phyloP scores from a whole-genome alignment of 225 moss, liverwort and hornwort species.

The Pseudisothecium myosuroides region DNA sequence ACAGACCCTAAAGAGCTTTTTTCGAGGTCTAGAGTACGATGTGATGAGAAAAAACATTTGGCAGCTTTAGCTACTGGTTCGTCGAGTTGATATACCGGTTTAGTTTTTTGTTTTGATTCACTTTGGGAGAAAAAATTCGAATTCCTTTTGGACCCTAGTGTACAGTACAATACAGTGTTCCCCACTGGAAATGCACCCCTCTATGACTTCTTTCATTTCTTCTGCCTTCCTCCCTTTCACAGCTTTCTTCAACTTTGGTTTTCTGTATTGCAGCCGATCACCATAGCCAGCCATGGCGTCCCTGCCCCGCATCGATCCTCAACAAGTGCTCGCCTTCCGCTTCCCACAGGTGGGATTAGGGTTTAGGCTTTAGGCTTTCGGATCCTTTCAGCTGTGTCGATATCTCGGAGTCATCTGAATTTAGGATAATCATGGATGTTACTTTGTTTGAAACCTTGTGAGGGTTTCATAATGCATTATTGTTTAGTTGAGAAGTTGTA shows the following conservation, averaged over 20 bases:
- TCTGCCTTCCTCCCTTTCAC: not conserved
- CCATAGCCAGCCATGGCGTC: not conserved
- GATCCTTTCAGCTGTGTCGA: not conserved
- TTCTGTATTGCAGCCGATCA: not conserved
- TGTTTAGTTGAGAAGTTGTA: not conserved
- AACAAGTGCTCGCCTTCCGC: not conserved
- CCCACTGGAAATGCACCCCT: too few species aligned
- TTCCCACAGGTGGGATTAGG: not conserved
- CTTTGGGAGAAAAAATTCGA: too few species aligned
- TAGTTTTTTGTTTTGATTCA: too few species aligned
- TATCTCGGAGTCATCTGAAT: not conserved
- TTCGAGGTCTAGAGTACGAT: too few species aligned
- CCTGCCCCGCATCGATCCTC: slow-evolving; percentile 5
- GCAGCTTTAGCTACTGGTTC: too few species aligned
- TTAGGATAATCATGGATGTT: not conserved
- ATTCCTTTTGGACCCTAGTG: too few species aligned
- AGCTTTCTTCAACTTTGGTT: not conserved
- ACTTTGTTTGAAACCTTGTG: not conserved
- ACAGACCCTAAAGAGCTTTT: too few species aligned
- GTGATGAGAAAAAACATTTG: too few species aligned
- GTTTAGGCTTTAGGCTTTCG: not conserved
- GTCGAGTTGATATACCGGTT: too few species aligned
- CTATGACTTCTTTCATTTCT: too few species aligned
- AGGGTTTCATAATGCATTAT: not conserved
- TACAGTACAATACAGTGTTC: too few species aligned